A percentile compares a stretch with the other conserved stretches of the same genome.
Conservation (phyloP, 371 early-diverging fungal genomes). For the Dichotomocladium elegans region DNA sequence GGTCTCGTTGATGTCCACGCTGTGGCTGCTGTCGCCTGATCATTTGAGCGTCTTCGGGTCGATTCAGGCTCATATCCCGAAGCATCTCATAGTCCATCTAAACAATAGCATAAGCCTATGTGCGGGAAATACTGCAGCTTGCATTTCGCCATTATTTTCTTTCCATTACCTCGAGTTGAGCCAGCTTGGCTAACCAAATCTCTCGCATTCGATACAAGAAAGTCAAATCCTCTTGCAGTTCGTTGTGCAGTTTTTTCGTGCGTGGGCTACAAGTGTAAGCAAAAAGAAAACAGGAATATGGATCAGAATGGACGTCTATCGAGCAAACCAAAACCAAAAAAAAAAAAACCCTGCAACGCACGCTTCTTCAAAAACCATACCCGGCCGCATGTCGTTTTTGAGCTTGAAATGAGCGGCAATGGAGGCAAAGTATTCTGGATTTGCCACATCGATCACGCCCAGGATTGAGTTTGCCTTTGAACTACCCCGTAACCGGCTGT, state of each 20-base stretch:
- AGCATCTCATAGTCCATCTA: conserved; percentile 2
- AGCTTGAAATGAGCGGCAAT: background rate
- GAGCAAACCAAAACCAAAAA: no score
- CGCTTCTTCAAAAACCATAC: background rate
- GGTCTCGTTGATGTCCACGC: background rate
- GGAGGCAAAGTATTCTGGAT: background rate
- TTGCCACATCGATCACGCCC: no score
- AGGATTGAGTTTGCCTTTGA: no score
- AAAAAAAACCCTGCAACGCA: background rate
- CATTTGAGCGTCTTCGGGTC: no score
- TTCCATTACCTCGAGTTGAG: conserved; percentile 1
- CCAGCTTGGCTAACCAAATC: background rate
- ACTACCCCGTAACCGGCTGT: background rate
- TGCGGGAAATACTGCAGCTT: no score
- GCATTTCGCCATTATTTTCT: no score
- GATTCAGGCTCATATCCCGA: background rate
- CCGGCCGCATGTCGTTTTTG: background rate
- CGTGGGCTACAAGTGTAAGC: background rate
- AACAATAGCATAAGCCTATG: no score
- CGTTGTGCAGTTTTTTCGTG: background rate
- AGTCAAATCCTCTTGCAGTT: background rate
- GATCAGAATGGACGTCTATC: background rate
- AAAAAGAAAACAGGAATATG: background rate
- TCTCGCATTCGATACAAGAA: conserved; percentile 3
- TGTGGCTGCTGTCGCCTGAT: background rate